Conservation (phyloP, 2,329 filamentous ascomycete genomes). For the Pezicula carpinea region DNA sequence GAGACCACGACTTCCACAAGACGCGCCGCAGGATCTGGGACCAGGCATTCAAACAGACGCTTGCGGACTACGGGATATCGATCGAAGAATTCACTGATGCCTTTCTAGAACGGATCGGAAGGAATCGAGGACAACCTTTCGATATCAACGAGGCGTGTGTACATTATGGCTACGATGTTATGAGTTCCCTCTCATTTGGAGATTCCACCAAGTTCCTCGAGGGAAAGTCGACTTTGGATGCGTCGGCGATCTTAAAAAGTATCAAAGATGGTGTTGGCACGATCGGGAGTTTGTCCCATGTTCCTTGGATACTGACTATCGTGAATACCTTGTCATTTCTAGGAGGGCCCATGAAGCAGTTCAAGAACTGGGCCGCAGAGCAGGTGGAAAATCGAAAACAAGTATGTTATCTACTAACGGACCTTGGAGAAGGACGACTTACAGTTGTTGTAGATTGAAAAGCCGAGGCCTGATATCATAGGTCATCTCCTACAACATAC, state of each 20-base stretch:
- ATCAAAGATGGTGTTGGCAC: slow-evolving; percentile 8
- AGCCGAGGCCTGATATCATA: slow-evolving; percentile 13
- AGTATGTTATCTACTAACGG: background rate
- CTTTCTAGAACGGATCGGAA: slow-evolving; percentile 6
- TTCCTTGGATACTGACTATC: slow-evolving; percentile 14
- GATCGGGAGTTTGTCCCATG: slow-evolving; percentile 9
- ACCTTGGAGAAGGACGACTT: background rate
- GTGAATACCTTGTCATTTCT: slow-evolving; percentile 10
- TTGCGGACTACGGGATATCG: slow-evolving; percentile 5
- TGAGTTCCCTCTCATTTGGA: slow-evolving; percentile 12
- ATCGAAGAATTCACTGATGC: slow-evolving; percentile 13
- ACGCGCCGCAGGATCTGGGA: slow-evolving; percentile 11
- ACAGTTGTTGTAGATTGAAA: background rate
- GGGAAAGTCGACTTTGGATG: slow-evolving; percentile 4
- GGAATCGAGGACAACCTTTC: background rate
- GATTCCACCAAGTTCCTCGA: slow-evolving; percentile 7
- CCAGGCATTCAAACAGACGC: slow-evolving; percentile 6
- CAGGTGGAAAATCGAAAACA: slow-evolving; percentile 8
- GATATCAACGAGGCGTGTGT: slow-evolving; percentile 8
- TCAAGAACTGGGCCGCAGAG: slow-evolving; percentile 12
- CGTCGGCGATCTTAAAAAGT: slow-evolving; percentile 8
- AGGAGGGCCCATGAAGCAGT: slow-evolving; percentile 9
- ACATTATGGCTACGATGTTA: slow-evolving; percentile 16
- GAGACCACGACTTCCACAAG: slow-evolving; percentile 12
- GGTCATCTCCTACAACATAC: slow-evolving; percentile 8